These are phyloP conservation scores for Blepharisma undulans DNA, from an alignment of 169 alveolate species.

Conservation along the genomic window DNA sequence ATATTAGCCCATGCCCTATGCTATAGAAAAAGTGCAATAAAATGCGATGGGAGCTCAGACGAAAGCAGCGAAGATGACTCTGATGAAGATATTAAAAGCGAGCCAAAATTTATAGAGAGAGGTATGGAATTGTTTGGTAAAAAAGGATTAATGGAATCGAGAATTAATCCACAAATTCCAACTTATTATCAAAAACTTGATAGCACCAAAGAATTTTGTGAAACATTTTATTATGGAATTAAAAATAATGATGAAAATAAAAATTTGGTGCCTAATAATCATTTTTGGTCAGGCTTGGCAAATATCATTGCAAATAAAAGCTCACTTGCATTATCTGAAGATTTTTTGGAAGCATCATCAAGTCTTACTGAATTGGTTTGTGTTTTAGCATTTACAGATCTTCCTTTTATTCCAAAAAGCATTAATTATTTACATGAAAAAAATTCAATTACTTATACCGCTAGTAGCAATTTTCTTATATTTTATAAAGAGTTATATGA, in stretches of 20 bases:
- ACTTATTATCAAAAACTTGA: background rate
- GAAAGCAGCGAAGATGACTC: background rate
- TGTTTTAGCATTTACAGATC: background rate
- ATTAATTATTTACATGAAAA: background rate
- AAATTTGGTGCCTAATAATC: background rate
- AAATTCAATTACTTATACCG: background rate
- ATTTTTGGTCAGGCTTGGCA: background rate
- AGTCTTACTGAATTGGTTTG: background rate
- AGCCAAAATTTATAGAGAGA: background rate
- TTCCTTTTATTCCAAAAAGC: background rate
- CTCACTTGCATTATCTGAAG: background rate
- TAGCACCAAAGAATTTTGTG: background rate
- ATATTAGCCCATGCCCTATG: background rate
- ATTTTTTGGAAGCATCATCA: background rate
- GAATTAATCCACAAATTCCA: background rate
- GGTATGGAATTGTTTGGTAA: background rate
- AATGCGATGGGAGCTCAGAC: background rate
- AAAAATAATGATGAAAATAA: too few species aligned
- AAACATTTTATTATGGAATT: background rate
- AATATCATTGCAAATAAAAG: background rate
- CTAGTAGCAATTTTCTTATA: background rate
- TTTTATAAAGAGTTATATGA: background rate
- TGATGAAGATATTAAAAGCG: background rate
- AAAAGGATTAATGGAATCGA: background rate
- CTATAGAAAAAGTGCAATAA: background rate